Base-by-base conservation (phyloP, 257 asterid genomes). In the Solanum appendiculatum region DNA sequence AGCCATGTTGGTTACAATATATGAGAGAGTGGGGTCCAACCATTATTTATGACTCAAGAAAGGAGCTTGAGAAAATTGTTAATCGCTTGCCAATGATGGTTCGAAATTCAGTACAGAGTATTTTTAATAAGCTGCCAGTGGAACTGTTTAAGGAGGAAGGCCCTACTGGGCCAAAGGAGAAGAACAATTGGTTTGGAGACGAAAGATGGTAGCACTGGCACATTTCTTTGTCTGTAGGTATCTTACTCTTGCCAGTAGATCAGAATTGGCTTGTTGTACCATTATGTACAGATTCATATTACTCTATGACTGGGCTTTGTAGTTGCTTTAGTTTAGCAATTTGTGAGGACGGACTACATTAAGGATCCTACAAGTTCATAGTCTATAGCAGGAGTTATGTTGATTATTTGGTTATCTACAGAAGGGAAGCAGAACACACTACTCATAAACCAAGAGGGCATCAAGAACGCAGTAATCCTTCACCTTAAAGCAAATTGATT, bases 151-250 rank as follows among this genome's bases (percentile, higher is more conserved):
- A 98, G 27, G 99, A 97, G 90, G 98, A 94, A 73, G 99, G 99
- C 3, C 99, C 98, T 69, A 90, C 94, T 27, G 99, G 99, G 51
- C 99, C 99, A 1, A 97, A 95, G 94, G 99, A 95, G 96, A 97
- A 97, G 95, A 94, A 97, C 90, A 94, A 95, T 64, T 97, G 99
- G 99, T n/a, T 88, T 81, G 98, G 98, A 58, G 99, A 97, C 33
- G 99, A 97, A 89, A 93, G 98, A 89, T 90, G 98, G 88, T 94
- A 94, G 92, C 82, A 18, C 68, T 94, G 93, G 92, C 82, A 18
- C 68, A 16, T 80, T 80, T 80, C 68, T 18, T 16, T 10, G 54
- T 73, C 31, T 78, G 15, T 44, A 25, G 14, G n/a, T 44, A 78
- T 16, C 37, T 73, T 44, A 27, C 9, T 8, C 64, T 44, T 78